Percentiles rank a stretch among this genome's conserved stretches.
These are phyloP conservation scores for Tribonema minus DNA, from an alignment of 108 stramenopile genomes.

Conservation along the genomic window DNA sequence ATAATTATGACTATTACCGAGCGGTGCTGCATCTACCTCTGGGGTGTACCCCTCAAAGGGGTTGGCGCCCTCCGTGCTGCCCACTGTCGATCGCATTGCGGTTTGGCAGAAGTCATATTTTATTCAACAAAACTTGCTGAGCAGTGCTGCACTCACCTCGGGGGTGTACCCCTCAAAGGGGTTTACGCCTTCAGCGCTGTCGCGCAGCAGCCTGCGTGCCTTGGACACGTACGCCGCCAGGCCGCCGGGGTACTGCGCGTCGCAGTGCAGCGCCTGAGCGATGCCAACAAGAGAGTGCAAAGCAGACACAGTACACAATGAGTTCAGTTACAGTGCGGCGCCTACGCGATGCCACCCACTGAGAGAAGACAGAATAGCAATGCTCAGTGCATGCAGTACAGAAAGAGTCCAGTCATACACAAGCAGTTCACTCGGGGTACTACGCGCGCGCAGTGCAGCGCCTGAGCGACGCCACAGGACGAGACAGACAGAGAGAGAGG, in stretches of 20 bases:
- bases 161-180: constrained; percentile 91
- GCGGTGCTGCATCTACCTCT: no score
- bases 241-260: constrained; percentile 87
- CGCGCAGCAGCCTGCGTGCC: constrained; percentile 73
- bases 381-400: neutral
- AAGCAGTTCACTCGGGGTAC: no score
- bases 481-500: no score
- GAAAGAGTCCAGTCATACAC: no score
- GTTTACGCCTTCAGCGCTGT: constrained; percentile 78
- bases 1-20: no score
- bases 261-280: constrained; percentile 66
- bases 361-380: neutral
- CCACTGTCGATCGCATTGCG: no score
- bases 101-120: no score
- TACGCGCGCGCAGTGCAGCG: no score
- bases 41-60: constrained; percentile 89
- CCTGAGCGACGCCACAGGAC: no score
- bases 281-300: constrained; percentile 74
- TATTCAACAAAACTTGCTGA: no score
- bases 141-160: constrained; percentile 23
- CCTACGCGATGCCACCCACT: neutral
- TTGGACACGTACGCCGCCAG: constrained; percentile 78
- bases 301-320: neutral
- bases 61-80: constrained; percentile 76
- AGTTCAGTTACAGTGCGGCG: neutral